A percentile compares a stretch with the other conserved stretches of the same genome.
phyloP scores from a whole-genome alignment of 2,329 filamentous ascomycete species.

The Spiromastix sp. region DNA sequence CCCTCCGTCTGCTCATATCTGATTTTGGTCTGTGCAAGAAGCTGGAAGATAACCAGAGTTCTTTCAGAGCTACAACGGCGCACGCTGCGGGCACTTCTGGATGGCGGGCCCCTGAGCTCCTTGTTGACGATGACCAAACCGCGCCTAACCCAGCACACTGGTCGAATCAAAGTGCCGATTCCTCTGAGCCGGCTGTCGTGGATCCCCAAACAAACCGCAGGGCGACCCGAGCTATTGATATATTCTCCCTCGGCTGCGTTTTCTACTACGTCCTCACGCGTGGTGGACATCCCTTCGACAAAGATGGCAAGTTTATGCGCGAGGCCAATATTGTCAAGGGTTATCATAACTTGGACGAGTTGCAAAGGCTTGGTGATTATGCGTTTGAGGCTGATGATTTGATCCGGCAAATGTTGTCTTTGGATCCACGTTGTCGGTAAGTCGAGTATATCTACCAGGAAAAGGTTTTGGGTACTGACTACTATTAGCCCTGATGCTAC shows the following conservation, averaged over 20 bases:
- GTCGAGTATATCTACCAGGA: no score
- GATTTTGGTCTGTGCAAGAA: constrained; percentile 98
- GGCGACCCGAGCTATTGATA: constrained; percentile 91
- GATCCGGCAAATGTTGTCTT: constrained; percentile 67
- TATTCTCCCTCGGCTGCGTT: constrained; percentile 94
- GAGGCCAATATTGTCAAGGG: constrained; percentile 97
- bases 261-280: constrained; percentile 98
- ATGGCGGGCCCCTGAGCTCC: constrained; percentile 90
- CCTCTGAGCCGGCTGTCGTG: constrained; percentile 42
- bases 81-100: constrained; percentile 89
- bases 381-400: constrained; percentile 80
- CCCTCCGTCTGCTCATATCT: constrained; percentile 81
- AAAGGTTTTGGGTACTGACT: no score
- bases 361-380: constrained; percentile 71
- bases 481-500: constrained; percentile 52
- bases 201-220: constrained; percentile 55
- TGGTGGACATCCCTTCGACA: constrained; percentile 86
- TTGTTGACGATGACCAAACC: constrained; percentile 65
- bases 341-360: constrained; percentile 58
- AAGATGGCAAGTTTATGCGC: constrained; percentile 86
- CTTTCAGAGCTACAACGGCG: constrained; percentile 86
- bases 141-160: constrained; percentile 17
- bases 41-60: constrained; percentile 85
- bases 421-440: constrained; percentile 51
- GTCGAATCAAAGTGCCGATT: constrained; percentile 30